Evolutionary conservation across 345 rosid genomes (phyloP).

Genomic region (Euphorbia pulcherrima): DNA sequence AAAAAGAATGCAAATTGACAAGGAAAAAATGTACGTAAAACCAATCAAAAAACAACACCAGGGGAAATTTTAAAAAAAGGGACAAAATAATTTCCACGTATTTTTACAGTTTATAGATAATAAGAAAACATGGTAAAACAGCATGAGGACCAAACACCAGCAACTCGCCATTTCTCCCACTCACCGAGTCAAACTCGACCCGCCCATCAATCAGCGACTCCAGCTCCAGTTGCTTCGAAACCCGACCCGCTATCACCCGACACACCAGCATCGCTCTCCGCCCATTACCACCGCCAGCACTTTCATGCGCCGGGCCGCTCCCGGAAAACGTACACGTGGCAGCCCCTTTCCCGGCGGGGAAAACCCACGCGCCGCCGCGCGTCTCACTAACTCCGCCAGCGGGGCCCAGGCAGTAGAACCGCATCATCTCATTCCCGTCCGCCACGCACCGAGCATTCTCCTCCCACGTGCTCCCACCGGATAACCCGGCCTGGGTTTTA

Average conservation of each 20-base stretch:
- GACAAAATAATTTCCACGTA: conserved; percentile 6
- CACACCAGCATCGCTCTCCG: conserved; percentile 92
- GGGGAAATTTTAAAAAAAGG: conserved; percentile 7
- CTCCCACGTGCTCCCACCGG: conserved; percentile 38
- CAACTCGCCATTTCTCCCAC: conserved; percentile 77
- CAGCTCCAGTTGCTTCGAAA: conserved; percentile 40
- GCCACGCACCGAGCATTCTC: conserved; percentile 80
- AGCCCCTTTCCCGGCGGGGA: conserved; percentile 56
- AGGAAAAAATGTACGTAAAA: not conserved
- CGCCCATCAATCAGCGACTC: conserved; percentile 43
- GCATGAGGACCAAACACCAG: conserved; percentile 83
- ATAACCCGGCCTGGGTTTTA: conserved; percentile 45
- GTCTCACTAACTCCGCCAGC: conserved; percentile 25
- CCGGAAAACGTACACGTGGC: conserved; percentile 69
- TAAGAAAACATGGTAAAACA: conserved; percentile 89
- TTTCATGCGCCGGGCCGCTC: conserved; percentile 80
- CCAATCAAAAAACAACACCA: conserved; percentile 20
- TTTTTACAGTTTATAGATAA: conserved; percentile 83
- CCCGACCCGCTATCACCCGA: conserved; percentile 88
- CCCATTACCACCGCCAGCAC: conserved; percentile 76
- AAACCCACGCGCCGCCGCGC: conserved; percentile 47
- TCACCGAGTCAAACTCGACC: conserved; percentile 79
- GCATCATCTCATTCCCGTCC: conserved; percentile 96
- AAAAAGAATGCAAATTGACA: no score
- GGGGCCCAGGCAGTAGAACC: conserved; percentile 79